Conservation (phyloP, 2,329 filamentous ascomycete species). For the Niveomyces coronatus region DNA sequence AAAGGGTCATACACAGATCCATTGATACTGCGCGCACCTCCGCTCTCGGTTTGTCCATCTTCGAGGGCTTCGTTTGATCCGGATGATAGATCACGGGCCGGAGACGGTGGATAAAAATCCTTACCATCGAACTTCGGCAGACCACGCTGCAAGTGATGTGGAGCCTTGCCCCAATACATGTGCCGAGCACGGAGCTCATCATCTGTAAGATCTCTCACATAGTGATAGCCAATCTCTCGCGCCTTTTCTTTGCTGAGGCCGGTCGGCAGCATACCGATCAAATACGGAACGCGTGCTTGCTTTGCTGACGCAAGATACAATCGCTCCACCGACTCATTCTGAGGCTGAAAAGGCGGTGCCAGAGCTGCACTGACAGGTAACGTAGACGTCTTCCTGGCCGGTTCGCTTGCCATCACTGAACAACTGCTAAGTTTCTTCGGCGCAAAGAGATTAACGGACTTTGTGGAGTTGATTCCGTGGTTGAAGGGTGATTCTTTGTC, state of each 20-base stretch:
- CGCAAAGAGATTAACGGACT: constrained; percentile 16
- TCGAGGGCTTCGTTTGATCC: constrained; percentile 3
- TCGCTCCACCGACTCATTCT: constrained; percentile 1
- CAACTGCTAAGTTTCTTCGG: constrained; percentile 14
- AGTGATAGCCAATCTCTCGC: constrained; percentile 39
- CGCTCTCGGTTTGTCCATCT: constrained; percentile 1
- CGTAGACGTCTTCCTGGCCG: constrained; percentile 23
- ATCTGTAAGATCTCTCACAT: constrained; percentile 45
- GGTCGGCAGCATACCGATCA: constrained; percentile 41
- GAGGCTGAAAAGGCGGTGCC: constrained; percentile 38
- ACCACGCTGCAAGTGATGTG: constrained; percentile 38
- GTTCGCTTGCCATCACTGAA: constrained; percentile 14
- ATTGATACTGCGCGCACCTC: neutral
- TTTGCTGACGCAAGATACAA: neutral
- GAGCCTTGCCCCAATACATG: constrained; percentile 50
- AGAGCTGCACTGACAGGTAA: constrained; percentile 37
- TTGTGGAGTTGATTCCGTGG: constrained; percentile 20
- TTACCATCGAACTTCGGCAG: constrained; percentile 56
- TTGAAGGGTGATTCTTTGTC: constrained; percentile 13
- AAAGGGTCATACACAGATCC: constrained; percentile 15
- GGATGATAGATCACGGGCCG: constrained; percentile 27
- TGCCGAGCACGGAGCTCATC: constrained; percentile 49
- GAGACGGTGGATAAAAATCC: constrained; percentile 51
- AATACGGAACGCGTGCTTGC: constrained; percentile 34
- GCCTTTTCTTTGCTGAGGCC: constrained; percentile 32